phyloP scores from a whole-genome alignment of 257 asterid species.

The Ilex aquifolium region DNA sequence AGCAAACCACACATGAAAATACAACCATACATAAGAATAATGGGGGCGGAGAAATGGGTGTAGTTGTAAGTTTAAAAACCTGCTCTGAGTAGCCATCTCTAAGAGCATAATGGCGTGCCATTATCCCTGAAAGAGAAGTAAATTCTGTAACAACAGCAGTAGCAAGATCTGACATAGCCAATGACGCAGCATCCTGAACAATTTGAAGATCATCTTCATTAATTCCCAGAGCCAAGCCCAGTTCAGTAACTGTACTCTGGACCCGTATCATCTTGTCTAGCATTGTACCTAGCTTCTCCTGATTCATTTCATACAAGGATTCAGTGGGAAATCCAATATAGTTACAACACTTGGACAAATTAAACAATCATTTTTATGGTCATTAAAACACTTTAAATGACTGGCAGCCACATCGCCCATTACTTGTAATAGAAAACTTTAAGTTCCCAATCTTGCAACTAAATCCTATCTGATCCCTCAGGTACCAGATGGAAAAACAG shows the following conservation, averaged over 20 bases:
- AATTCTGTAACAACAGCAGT: constrained; percentile 91
- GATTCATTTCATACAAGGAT: constrained; percentile 17
- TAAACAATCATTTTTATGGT: constrained; percentile 6
- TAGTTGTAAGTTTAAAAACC: constrained; percentile 31
- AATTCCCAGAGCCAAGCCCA: constrained; percentile 52
- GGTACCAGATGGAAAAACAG: no score
- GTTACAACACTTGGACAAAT: not conserved
- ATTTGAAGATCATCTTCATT: constrained; percentile 48
- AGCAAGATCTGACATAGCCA: constrained; percentile 92
- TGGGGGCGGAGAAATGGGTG: not conserved
- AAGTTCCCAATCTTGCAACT: no score
- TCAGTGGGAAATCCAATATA: constrained; percentile 4
- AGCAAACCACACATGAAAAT: not conserved
- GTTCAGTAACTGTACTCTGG: constrained; percentile 52
- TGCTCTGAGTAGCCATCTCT: constrained; percentile 86
- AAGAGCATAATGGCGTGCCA: constrained; percentile 93
- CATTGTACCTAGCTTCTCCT: constrained; percentile 97
- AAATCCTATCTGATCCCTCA: no score
- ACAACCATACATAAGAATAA: constrained; percentile 9
- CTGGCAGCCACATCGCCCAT: no score
- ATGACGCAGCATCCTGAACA: constrained; percentile 63
- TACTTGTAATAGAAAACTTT: no score
- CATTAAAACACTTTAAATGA: not conserved
- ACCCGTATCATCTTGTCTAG: constrained; percentile 89
- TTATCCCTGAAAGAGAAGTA: constrained; percentile 87